These are phyloP conservation scores for Nemania serpens DNA, from an alignment of 2,329 filamentous ascomycete genomes.

Conservation along the genomic window DNA sequence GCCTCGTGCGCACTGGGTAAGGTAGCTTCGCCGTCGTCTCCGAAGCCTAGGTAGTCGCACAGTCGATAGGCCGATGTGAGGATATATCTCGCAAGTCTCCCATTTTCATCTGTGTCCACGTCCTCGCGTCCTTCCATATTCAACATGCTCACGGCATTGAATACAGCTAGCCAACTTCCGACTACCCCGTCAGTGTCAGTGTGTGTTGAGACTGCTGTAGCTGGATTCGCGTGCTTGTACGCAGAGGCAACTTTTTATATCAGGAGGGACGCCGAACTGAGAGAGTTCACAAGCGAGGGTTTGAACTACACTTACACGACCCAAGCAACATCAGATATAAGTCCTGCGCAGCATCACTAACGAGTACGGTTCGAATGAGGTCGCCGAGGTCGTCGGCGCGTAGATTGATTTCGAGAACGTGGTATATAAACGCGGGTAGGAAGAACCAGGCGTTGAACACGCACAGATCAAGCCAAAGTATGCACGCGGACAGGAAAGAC, in stretches of 20 bases:
- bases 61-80: slow-evolving; percentile 16
- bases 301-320: slow-evolving; percentile 22
- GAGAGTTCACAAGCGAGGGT: no score
- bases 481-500: slow-evolving; percentile 31
- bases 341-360: slow-evolving; percentile 25
- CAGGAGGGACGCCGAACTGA: neutral
- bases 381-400: neutral
- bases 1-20: neutral
- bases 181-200: slow-evolving; percentile 15
- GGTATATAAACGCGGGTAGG: slow-evolving; percentile 29
- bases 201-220: neutral
- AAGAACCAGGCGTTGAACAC: slow-evolving; percentile 35
- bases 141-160: slow-evolving; percentile 31
- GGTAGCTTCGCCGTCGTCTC: neutral
- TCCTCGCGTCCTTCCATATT: slow-evolving; percentile 25
- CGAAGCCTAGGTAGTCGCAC: slow-evolving; percentile 27
- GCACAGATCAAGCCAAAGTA: slow-evolving; percentile 32
- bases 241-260: neutral
- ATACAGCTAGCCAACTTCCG: slow-evolving; percentile 33
- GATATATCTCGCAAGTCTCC: neutral
- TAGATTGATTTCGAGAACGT: slow-evolving; percentile 20
- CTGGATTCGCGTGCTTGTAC: neutral
- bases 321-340: slow-evolving; percentile 31
- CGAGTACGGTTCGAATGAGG: slow-evolving; percentile 14
- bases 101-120: slow-evolving; percentile 14